Evolutionary conservation across 805 yeast species (phyloP).

Genomic region (Saccharomycopsis guyanensis): DNA sequence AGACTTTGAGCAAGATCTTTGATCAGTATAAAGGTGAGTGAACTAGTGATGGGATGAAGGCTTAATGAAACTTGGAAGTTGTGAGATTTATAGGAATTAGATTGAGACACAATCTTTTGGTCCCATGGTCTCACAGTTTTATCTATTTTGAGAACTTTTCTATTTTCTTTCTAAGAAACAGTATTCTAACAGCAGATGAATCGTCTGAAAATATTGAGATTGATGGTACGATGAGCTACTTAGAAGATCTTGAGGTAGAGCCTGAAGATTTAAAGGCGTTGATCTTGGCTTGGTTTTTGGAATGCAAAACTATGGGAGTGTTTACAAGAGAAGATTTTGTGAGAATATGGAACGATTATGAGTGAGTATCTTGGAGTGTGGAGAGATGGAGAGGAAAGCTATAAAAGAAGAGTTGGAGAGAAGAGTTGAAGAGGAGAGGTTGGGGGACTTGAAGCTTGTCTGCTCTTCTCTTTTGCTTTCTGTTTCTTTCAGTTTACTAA

Average conservation of each 20-base stretch:
- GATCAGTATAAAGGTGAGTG: slow-evolving; percentile 11
- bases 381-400: no score
- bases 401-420: no score
- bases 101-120: no score
- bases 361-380: no score
- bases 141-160: neutral
- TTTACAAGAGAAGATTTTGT: slow-evolving; percentile 46
- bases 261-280: slow-evolving; percentile 72
- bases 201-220: slow-evolving; percentile 44
- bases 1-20: slow-evolving; percentile 6
- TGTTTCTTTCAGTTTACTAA: neutral
- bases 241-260: slow-evolving; percentile 58
- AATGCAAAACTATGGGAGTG: slow-evolving; percentile 59
- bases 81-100: no score
- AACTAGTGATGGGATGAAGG: neutral
- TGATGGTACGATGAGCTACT: slow-evolving; percentile 68
- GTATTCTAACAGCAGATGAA: neutral
- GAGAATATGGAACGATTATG: slow-evolving; percentile 45
- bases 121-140: no score
- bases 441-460: no score
- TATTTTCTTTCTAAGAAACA: no score
- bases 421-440: no score
- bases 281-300: slow-evolving; percentile 60
- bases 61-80: no score
- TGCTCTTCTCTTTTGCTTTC: neutral